Conservation (phyloP, 73 alveolate species). For the Urostyla sp. region DNA sequence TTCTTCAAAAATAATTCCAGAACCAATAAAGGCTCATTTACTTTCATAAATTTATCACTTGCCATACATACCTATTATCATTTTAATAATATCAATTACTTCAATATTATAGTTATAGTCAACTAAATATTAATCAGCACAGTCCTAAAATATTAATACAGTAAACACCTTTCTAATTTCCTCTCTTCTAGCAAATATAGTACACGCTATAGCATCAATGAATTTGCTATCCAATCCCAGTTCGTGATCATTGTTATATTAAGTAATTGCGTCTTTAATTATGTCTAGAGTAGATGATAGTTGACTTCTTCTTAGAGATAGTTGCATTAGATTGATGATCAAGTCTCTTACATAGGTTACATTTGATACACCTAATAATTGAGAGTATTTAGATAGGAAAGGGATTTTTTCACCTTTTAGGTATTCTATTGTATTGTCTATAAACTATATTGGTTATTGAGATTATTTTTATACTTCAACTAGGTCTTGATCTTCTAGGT, state of each 20-base stretch:
- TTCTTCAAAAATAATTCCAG: conserved; percentile 32
- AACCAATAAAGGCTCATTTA: conserved; percentile 34
- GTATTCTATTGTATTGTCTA: conserved; percentile 37
- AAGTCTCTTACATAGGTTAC: conserved; percentile 39
- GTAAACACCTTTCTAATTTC: conserved; percentile 47
- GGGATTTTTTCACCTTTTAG: conserved; percentile 45
- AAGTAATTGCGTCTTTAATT: conserved; percentile 20
- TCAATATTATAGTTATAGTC: conserved; percentile 54
- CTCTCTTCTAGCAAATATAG: conserved; percentile 39
- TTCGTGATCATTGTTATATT: conserved; percentile 18
- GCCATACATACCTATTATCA: conserved; percentile 40
- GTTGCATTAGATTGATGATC: conserved; percentile 21
- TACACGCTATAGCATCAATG: conserved; percentile 3
- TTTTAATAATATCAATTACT: background rate
- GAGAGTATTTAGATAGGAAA: conserved; percentile 24
- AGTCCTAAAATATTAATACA: conserved; percentile 2
- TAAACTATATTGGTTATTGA: background rate
- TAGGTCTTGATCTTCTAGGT: conserved; percentile 42
- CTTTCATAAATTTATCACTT: conserved; percentile 45
- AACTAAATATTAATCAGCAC: conserved; percentile 36
- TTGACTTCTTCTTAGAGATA: conserved; percentile 21
- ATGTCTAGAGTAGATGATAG: conserved; percentile 21
- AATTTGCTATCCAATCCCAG: conserved; percentile 10
- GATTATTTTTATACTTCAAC: conserved; percentile 31
- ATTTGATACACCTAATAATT: conserved; percentile 5